These are phyloP conservation scores for Chlamydomonas urium DNA, from an alignment of 139 green algal genomes.

Conservation along the genomic window DNA sequence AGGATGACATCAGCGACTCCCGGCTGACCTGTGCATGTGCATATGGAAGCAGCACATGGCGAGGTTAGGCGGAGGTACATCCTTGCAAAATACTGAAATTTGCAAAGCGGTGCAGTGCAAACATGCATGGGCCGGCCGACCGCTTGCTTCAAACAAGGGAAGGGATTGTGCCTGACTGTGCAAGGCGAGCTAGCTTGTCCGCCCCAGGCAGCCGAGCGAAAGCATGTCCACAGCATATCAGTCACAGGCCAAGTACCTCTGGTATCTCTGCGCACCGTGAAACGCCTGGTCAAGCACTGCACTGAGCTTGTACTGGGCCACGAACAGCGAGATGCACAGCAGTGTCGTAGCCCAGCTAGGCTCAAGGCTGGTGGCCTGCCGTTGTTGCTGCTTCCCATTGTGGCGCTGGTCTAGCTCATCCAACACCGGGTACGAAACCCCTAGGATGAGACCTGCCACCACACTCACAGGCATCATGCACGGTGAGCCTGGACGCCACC, in stretches of 20 bases:
- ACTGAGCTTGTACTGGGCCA: slow-evolving; percentile 25
- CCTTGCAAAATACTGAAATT: too few species aligned
- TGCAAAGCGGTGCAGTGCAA: too few species aligned
- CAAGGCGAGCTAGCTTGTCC: too few species aligned
- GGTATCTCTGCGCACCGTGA: too few species aligned
- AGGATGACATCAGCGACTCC: slow-evolving; percentile 2
- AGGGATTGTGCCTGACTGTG: too few species aligned
- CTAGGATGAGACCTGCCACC: slow-evolving; percentile 38
- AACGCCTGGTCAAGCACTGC: slow-evolving; percentile 7
- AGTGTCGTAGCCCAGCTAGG: slow-evolving; percentile 16
- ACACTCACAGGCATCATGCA: not conserved
- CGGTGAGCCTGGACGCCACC: not conserved
- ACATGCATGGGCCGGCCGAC: too few species aligned
- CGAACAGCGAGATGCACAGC: slow-evolving; percentile 26
- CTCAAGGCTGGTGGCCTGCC: not conserved
- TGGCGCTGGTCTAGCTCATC: slow-evolving; percentile 17
- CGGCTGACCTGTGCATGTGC: slow-evolving; percentile 1
- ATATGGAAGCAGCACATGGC: too few species aligned
- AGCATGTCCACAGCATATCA: too few species aligned
- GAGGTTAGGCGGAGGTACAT: too few species aligned
- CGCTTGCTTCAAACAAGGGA: too few species aligned
- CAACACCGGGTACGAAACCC: slow-evolving; percentile 28
- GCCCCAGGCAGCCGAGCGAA: too few species aligned
- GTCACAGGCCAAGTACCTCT: too few species aligned
- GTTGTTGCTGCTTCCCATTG: not conserved